Evolutionary conservation across 192 early-diverging fungal genomes (phyloP).

Genomic region (Linnemannia schmuckeri): DNA sequence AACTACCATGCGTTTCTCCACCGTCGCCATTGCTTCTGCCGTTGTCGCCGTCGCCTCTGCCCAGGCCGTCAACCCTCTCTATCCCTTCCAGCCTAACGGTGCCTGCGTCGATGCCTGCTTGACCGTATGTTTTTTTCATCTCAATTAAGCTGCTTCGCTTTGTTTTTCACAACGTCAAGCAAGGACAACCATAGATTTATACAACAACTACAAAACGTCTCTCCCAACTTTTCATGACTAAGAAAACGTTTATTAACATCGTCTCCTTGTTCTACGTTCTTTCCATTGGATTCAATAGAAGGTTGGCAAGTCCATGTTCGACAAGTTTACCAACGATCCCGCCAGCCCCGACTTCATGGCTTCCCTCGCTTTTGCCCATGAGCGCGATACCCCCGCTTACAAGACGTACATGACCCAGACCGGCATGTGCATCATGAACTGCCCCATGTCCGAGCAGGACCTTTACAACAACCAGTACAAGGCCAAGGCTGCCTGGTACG

Average conservation of each 20-base stretch:
- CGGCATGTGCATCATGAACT: slow-evolving; percentile 41
- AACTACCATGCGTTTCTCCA: slow-evolving; percentile 49
- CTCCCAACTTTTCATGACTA: not conserved
- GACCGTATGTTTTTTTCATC: slow-evolving; percentile 21
- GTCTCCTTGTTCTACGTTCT: not conserved
- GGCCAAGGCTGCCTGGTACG: slow-evolving; percentile 13
- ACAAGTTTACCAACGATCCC: slow-evolving; percentile 34
- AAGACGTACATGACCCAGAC: slow-evolving; percentile 43
- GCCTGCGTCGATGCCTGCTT: slow-evolving; percentile 42
- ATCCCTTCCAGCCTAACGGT: slow-evolving; percentile 34
- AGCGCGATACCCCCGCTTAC: slow-evolving; percentile 39
- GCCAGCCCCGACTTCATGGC: slow-evolving; percentile 37
- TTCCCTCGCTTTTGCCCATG: slow-evolving; percentile 38
- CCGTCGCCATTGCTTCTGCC: slow-evolving; percentile 19
- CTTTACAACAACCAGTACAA: slow-evolving; percentile 27
- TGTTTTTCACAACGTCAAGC: not conserved
- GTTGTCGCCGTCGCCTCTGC: slow-evolving; percentile 30
- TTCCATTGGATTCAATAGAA: slow-evolving; percentile 17
- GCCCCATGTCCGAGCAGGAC: slow-evolving; percentile 28
- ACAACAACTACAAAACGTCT: no score
- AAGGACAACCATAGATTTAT: not conserved
- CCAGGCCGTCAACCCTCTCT: slow-evolving; percentile 38
- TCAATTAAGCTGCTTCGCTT: not conserved
- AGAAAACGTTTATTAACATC: not conserved
- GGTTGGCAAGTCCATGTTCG: slow-evolving; percentile 25